Conservation (phyloP, 2,329 filamentous ascomycete genomes). For the Drechslerella dactyloides region DNA sequence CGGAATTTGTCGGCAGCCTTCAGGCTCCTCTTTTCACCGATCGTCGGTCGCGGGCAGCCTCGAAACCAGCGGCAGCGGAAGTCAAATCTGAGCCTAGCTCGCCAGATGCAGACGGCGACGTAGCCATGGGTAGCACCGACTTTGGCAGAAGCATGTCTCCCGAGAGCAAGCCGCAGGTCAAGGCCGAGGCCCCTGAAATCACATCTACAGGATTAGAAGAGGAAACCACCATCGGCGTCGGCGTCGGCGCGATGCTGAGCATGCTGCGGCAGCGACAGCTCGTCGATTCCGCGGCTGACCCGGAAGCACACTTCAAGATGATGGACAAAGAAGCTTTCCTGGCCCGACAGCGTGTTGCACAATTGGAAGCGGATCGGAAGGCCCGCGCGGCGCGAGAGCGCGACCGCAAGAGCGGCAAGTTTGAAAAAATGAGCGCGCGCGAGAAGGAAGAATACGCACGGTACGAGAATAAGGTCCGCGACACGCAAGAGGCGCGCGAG, state of each 20-base stretch:
- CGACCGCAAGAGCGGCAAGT: constrained; percentile 80
- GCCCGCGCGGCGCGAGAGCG: constrained; percentile 82
- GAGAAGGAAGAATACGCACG: constrained; percentile 77
- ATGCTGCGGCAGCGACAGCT: constrained; percentile 86
- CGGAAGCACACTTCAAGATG: constrained; percentile 64
- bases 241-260: constrained; percentile 80
- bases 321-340: constrained; percentile 78
- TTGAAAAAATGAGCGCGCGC: constrained; percentile 86
- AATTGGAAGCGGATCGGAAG: constrained; percentile 78
- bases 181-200: constrained; percentile 63
- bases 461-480: constrained; percentile 84
- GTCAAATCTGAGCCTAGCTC: constrained; percentile 57
- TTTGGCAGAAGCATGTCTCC: constrained; percentile 62
- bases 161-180: constrained; percentile 58
- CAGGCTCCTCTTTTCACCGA: constrained; percentile 70
- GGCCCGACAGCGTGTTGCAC: constrained; percentile 75
- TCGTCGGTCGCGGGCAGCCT: constrained; percentile 58
- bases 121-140: constrained; percentile 63
- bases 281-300: constrained; percentile 69
- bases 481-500: constrained; percentile 80
- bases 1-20: constrained; percentile 88
- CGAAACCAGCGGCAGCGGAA: constrained; percentile 25
- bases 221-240: constrained; percentile 78
- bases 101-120: constrained; percentile 61
- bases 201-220: constrained; percentile 79